Conservation (phyloP, 768 basidiomycete species). For the Cubamyces sp. region DNA sequence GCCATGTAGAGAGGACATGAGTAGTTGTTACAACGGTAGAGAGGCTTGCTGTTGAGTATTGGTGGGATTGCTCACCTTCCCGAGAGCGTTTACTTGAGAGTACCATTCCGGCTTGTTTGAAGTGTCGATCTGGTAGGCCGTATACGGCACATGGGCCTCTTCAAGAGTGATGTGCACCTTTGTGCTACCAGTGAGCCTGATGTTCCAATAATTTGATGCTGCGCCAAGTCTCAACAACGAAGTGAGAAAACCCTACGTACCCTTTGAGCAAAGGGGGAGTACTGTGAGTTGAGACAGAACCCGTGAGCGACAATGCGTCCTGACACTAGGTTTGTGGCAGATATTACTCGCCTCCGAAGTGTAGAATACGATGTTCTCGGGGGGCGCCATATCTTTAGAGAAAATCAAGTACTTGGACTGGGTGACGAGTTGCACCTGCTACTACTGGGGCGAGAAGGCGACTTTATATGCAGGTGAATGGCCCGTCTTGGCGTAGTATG, state of each 20-base stretch:
- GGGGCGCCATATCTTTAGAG: neutral
- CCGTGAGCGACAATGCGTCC: neutral
- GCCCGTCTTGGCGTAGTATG: no score
- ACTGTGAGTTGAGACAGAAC: conserved; percentile 35
- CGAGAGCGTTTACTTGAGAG: conserved; percentile 62
- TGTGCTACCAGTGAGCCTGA: no score
- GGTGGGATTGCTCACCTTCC: conserved; percentile 48
- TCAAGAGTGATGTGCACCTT: conserved; percentile 64
- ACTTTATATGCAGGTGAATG: no score
- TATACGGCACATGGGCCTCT: conserved; percentile 53
- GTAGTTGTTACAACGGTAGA: no score
- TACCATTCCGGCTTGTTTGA: conserved; percentile 71
- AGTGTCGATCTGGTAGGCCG: conserved; percentile 58
- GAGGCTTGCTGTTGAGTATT: no score
- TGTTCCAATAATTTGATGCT: no score
- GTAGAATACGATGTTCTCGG: conserved; percentile 2
- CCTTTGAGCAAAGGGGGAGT: conserved; percentile 62
- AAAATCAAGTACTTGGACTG: neutral
- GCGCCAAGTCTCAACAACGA: neutral
- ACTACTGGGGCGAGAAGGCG: no score
- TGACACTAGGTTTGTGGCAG: no score
- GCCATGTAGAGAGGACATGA: no score
- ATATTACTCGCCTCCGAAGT: neutral
- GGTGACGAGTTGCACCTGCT: no score
- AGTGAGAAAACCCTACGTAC: conserved; percentile 34